Evolutionary conservation across 208 protist genomes (phyloP).

Genomic region (Acanthamoeba triangularis): DNA sequence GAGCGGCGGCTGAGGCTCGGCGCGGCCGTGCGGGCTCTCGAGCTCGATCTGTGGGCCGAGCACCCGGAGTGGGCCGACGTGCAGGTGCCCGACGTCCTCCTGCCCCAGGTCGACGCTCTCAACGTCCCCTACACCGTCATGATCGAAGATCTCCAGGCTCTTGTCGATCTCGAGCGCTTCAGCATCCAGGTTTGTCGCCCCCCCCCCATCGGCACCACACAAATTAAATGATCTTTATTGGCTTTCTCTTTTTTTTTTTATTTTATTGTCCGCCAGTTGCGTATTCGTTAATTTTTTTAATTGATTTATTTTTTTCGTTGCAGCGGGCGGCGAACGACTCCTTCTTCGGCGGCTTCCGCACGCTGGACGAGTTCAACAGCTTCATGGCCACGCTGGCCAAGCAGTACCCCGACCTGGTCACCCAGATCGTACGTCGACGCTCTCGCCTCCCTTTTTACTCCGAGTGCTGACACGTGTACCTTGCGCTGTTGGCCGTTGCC

Average conservation of each 20-base stretch:
- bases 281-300: neutral
- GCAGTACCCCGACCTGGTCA: conserved; percentile 65
- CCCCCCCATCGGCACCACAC: neutral
- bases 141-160: neutral
- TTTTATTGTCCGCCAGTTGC: neutral
- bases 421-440: neutral
- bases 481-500: neutral
- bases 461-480: neutral
- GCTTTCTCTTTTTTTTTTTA: neutral
- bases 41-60: conserved; percentile 22
- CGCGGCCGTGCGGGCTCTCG: neutral
- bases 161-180: neutral
- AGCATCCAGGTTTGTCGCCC: neutral
- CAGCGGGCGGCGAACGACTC: conserved; percentile 20
- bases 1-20: neutral
- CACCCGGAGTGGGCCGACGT: conserved; percentile 43
- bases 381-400: conserved; percentile 22
- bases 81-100: neutral
- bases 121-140: neutral
- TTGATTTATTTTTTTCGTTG: neutral
- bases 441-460: neutral
- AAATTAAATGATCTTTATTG: neutral
- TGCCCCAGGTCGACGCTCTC: neutral
- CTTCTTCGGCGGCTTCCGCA: conserved; percentile 51
- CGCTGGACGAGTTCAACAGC: conserved; percentile 55